Conservation (phyloP, 352 stramenopile species). For the Pythium periplocum region DNA sequence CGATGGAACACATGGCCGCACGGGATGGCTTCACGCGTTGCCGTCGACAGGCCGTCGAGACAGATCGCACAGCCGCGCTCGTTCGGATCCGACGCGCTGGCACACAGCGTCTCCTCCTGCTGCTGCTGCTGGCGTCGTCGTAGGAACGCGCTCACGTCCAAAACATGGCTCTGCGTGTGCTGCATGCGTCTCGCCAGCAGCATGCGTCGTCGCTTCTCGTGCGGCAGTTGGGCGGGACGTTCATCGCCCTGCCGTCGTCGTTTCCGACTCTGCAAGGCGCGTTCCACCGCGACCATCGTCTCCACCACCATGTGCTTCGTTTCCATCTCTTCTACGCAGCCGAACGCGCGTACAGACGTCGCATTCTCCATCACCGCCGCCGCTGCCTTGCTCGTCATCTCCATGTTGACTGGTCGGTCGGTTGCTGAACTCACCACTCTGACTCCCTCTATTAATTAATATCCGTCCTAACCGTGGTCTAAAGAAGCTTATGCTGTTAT, state of each 20-base stretch:
- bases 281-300: slow-evolving; percentile 1
- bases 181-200: not conserved
- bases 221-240: not conserved
- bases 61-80: slow-evolving; percentile 21
- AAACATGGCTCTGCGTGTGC: not conserved
- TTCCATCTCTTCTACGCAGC: not conserved
- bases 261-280: not conserved
- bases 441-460: not conserved
- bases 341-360: not conserved
- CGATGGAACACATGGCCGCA: slow-evolving; percentile 31
- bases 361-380: slow-evolving; percentile 1
- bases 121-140: not conserved
- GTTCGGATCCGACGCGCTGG: not conserved
- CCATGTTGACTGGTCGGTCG: not conserved
- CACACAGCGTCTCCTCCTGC: not conserved
- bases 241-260: no score
- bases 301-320: not conserved
- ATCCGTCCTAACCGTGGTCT: not conserved
- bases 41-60: slow-evolving; percentile 18
- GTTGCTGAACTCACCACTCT: slow-evolving; percentile 1
- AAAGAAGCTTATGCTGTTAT: no score
- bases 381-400: slow-evolving; percentile 3
- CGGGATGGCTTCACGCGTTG: slow-evolving; percentile 10
- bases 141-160: not conserved
- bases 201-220: not conserved